These are phyloP conservation scores for Amaranthus palmeri DNA, from an alignment of 148 eudicot genomes.

Conservation along the genomic window DNA sequence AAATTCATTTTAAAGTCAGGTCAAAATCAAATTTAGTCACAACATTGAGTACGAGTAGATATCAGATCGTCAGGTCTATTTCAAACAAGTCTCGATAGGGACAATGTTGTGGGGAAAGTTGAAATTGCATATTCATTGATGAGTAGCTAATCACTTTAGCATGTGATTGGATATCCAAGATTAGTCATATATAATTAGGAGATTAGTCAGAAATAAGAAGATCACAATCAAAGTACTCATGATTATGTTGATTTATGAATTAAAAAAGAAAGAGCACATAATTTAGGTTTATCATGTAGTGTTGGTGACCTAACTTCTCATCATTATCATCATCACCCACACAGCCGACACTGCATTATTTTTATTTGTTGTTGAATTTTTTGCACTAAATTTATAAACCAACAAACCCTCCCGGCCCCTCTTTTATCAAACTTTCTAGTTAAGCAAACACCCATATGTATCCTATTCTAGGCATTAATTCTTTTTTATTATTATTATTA, in stretches of 20 bases:
- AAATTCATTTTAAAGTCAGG: too few relatives aligned
- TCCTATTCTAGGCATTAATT: slow-evolving; percentile 1
- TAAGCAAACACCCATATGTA: slow-evolving; percentile 24
- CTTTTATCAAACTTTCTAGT: slow-evolving; percentile 25
- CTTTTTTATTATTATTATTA: not conserved
- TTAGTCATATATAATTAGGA: not conserved
- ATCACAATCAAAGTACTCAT: slow-evolving; percentile 19
- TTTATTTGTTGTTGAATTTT: slow-evolving; percentile 21
- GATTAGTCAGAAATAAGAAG: slow-evolving; percentile 8
- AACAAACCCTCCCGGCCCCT: not conserved
- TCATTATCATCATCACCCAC: slow-evolving; percentile 20
- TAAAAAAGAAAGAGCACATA: slow-evolving; percentile 15
- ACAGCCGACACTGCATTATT: slow-evolving; percentile 29
- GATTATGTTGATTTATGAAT: slow-evolving; percentile 16
- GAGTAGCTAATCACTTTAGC: slow-evolving; percentile 13
- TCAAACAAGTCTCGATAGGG: too few relatives aligned
- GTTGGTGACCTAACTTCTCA: slow-evolving; percentile 34
- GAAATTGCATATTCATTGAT: slow-evolving; percentile 7
- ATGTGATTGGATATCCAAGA: not conserved
- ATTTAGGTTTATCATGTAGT: slow-evolving; percentile 31
- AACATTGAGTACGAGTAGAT: too few relatives aligned
- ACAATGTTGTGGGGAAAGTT: slow-evolving; percentile 15
- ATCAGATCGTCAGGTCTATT: too few relatives aligned
- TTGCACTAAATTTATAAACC: slow-evolving; percentile 1
- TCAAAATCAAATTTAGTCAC: too few relatives aligned